phyloP scores from a whole-genome alignment of 2,329 filamentous ascomycete genomes.

The Clarireedia paspali region DNA sequence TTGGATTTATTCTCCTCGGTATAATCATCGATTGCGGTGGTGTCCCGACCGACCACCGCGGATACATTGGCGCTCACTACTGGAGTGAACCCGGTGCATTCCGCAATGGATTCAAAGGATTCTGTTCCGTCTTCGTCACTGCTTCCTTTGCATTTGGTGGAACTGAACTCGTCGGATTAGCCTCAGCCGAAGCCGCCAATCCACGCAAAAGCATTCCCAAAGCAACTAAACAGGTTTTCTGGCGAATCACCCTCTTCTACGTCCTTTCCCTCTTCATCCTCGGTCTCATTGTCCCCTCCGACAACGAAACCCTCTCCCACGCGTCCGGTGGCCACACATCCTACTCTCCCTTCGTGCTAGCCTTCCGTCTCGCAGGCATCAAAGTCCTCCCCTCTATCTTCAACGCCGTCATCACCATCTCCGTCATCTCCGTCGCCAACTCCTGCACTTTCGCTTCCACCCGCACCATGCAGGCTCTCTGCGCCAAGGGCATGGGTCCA shows the following conservation, averaged over 20 bases:
- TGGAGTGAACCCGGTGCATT: conserved; percentile 81
- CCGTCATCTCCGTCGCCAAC: conserved; percentile 86
- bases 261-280: conserved; percentile 74
- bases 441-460: conserved; percentile 87
- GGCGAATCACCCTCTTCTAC: conserved; percentile 84
- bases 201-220: conserved; percentile 74
- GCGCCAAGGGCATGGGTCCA: conserved; percentile 79
- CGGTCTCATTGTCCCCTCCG: conserved; percentile 73
- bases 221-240: conserved; percentile 90
- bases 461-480: conserved; percentile 80
- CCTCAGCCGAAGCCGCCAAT: conserved; percentile 69
- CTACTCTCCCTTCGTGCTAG: conserved; percentile 88
- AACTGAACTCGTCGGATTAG: conserved; percentile 68
- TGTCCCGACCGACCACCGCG: conserved; percentile 50
- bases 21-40: conserved; percentile 68
- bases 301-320: conserved; percentile 52
- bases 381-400: conserved; percentile 76
- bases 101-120: conserved; percentile 63
- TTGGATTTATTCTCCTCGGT: conserved; percentile 78
- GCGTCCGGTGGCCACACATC: conserved; percentile 55
- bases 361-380: conserved; percentile 79
- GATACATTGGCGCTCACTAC: conserved; percentile 50
- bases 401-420: conserved; percentile 87
- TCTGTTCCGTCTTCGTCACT: conserved; percentile 67
- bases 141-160: conserved; percentile 63